Conservation (phyloP, 2,329 filamentous ascomycete genomes). For the Colletotrichum simmondsii region DNA sequence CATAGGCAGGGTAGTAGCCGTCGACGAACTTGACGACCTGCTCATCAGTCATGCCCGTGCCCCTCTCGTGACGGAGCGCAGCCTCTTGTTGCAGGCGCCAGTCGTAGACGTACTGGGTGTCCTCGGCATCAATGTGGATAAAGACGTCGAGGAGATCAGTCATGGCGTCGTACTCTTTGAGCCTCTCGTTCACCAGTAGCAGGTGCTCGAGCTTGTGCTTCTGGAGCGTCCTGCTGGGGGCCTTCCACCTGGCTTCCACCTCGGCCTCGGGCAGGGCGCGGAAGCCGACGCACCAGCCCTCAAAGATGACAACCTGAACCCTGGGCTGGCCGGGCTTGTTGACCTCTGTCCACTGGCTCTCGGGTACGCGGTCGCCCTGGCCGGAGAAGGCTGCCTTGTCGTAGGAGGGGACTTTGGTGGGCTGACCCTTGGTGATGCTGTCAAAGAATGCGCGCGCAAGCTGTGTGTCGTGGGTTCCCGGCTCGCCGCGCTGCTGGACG, state of each 20-base stretch:
- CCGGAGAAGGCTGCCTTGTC: constrained; percentile 85
- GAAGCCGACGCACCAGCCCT: constrained; percentile 94
- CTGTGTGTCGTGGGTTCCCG: constrained; percentile 81
- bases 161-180: constrained; percentile 59
- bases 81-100: constrained; percentile 88
- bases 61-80: constrained; percentile 72
- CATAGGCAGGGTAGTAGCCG: constrained; percentile 77
- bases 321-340: constrained; percentile 60
- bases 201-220: constrained; percentile 61
- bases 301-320: constrained; percentile 79
- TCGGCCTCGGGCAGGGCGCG: constrained; percentile 66
- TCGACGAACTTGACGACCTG: constrained; percentile 81
- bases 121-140: constrained; percentile 74
- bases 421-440: constrained; percentile 61
- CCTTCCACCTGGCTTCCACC: constrained; percentile 62
- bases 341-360: constrained; percentile 69
- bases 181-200: constrained; percentile 59
- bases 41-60: constrained; percentile 84
- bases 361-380: constrained; percentile 78
- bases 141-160: constrained; percentile 65
- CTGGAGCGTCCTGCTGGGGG: constrained; percentile 59
- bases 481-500: constrained; percentile 84
- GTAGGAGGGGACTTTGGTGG: constrained; percentile 76
- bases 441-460: constrained; percentile 73
- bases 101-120: constrained; percentile 80